Percentiles rank a stretch among this genome's conserved stretches.
Conservation (phyloP, 2,329 filamentous ascomycete genomes). For the Beauveria varroae region DNA sequence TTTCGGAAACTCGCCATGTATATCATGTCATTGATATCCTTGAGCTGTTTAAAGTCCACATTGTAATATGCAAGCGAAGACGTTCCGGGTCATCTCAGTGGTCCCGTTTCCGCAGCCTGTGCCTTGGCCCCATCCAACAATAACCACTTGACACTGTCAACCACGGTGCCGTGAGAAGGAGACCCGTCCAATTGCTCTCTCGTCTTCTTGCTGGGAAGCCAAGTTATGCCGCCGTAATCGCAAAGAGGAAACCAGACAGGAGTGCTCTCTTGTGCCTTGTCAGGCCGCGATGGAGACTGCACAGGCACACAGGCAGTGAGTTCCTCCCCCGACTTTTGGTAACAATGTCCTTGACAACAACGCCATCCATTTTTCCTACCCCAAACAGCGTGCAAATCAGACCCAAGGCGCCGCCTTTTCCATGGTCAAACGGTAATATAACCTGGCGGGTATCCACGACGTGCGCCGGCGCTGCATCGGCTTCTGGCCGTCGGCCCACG, state of each 20-base stretch:
- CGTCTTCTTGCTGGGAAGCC: constrained; percentile 28
- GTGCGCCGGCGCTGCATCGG: too few species aligned
- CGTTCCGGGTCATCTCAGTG: not conserved
- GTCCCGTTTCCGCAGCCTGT: not conserved
- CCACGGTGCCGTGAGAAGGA: not conserved
- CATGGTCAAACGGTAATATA: not conserved
- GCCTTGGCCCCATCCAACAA: not conserved
- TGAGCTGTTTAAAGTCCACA: not conserved
- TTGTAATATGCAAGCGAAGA: not conserved
- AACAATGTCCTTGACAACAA: constrained; percentile 28
- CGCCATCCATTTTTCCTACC: constrained; percentile 1
- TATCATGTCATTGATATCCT: too few species aligned
- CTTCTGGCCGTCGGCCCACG: too few species aligned
- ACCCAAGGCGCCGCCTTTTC: too few species aligned
- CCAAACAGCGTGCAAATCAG: too few species aligned
- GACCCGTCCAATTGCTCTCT: constrained; percentile 9
- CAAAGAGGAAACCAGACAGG: constrained; percentile 19
- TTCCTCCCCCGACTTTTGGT: constrained; percentile 25
- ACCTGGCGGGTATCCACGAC: not conserved
- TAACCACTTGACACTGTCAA: not conserved
- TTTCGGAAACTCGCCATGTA: too few species aligned
- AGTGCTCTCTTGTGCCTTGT: constrained; percentile 15
- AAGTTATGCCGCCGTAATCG: constrained; percentile 21
- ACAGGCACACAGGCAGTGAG: constrained; percentile 26
- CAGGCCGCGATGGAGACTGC: constrained; percentile 16